phyloP scores from a whole-genome alignment of 164 flowering plant genomes.

The Warburgia ugandensis region DNA sequence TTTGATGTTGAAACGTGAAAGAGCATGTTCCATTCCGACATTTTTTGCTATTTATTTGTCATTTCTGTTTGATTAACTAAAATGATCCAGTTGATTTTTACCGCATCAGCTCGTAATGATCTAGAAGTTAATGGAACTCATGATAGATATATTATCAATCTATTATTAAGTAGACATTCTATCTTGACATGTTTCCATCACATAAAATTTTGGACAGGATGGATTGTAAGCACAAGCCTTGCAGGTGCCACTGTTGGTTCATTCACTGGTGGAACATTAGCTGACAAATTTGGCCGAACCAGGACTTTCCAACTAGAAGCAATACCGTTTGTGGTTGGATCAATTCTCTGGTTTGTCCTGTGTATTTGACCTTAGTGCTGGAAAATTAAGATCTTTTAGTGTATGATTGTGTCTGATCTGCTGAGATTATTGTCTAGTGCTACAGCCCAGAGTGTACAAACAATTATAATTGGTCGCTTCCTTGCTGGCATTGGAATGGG shows the following conservation, averaged over 20 bases:
- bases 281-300: slow-evolving; percentile 95
- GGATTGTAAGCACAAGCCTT: slow-evolving; percentile 88
- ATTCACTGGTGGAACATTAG: slow-evolving; percentile 92
- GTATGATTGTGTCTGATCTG: slow-evolving; percentile 6
- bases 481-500: slow-evolving; percentile 98
- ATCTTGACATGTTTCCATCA: not conserved
- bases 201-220: slow-evolving; percentile 43
- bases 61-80: too few species aligned
- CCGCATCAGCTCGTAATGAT: too few species aligned
- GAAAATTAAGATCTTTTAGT: too few species aligned
- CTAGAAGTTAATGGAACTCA: too few species aligned
- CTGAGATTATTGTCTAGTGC: slow-evolving; percentile 47
- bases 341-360: slow-evolving; percentile 66
- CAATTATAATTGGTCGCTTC: slow-evolving; percentile 88
- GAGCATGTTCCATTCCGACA: too few species aligned
- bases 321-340: slow-evolving; percentile 83
- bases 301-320: slow-evolving; percentile 84
- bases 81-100: too few species aligned
- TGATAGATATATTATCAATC: too few species aligned
- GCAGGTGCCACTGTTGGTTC: slow-evolving; percentile 98
- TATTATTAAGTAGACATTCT: too few species aligned
- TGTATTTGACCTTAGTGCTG: not conserved
- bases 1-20: too few species aligned
- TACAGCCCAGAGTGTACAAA: slow-evolving; percentile 74
- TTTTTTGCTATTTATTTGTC: too few species aligned